Base-by-base conservation (phyloP, 2,329 filamentous ascomycete species). In the Claviceps digitariae region DNA sequence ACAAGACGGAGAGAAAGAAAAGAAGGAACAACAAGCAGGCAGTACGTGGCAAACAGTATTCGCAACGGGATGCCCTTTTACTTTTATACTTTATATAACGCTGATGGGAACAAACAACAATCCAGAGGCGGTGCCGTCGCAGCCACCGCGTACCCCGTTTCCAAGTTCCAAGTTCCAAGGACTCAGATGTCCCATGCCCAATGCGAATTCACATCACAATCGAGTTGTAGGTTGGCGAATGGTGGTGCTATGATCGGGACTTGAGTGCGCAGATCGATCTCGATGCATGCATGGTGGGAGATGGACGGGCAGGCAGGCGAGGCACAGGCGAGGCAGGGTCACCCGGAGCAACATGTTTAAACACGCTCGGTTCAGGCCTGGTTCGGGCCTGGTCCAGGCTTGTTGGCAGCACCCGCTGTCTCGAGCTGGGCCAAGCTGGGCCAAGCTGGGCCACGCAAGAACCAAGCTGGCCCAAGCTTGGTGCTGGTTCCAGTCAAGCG, bases 251-350 rank as follows among this genome's bases (percentile, higher is more conserved):
- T 55, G 51, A 55, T 55, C 54, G 52, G 48, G 50, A 44, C 50
- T 27, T 45, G 49, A 2, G 49, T 50, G 49, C 40, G 46, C 34
- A 41, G 52, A 56, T 56, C 54, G 54, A 56, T 56, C 54, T 53
- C 51, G 44, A 53, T 53, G 48, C 41, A 43, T 12, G 20, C 23
- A 34, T 40, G 41, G 31, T n/a, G 23, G 17, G 13, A 15, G 34
- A 23, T n/a, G 21, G 34, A 21, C 3, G 27, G 10, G 23, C 47
- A 38, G 36, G 51, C 54, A 12, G 47, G 51, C n/a, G 3, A 38
- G 47, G 34, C 34, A 36, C 34, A 36, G 34, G 10, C 34, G 12
- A 38, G 36, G 36, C 36, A 38, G 36, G 36, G 36, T 38, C 36
- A 8, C 36, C 36, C 36, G 1, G 15, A 6, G 36, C 36, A 38